Evolutionary conservation across 257 asterid genomes (phyloP).

Genomic region (Gentiana dahurica): DNA sequence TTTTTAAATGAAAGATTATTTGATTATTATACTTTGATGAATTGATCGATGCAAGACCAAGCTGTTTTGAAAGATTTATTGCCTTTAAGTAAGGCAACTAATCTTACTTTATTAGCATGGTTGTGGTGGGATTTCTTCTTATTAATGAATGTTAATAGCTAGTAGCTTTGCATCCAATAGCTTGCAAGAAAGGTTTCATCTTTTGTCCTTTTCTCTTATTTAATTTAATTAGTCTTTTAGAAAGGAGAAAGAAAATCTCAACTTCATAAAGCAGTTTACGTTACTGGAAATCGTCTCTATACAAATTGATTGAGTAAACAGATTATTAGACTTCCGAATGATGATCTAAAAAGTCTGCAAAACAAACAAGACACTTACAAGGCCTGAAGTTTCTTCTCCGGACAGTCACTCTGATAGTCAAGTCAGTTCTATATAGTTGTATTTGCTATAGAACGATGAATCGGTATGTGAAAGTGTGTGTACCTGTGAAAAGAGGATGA

Average conservation of each 20-base stretch:
- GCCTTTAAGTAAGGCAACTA: background rate
- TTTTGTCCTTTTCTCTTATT: background rate
- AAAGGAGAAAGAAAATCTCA: background rate
- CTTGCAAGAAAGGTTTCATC: background rate
- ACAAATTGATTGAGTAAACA: too few species aligned
- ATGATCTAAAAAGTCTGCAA: too few species aligned
- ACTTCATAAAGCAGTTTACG: too few species aligned
- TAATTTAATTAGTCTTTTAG: background rate
- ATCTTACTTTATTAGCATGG: conserved; percentile 8
- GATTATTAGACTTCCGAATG: too few species aligned
- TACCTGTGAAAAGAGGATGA: too few species aligned
- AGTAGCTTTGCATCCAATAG: conserved; percentile 18
- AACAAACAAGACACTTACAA: too few species aligned
- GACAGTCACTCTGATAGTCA: conserved; percentile 7
- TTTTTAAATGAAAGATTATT: conserved; percentile 3
- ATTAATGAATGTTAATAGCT: conserved; percentile 18
- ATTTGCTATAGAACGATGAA: too few species aligned
- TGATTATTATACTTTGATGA: background rate
- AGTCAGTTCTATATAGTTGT: background rate
- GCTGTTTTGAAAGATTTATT: conserved; percentile 11
- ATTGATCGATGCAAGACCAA: background rate
- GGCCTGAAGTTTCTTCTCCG: background rate
- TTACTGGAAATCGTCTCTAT: too few species aligned
- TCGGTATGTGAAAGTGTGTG: too few species aligned
- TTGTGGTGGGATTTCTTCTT: conserved; percentile 3